Evolutionary conservation across 192 early-diverging fungal species (phyloP), one percentile per base, ranked within the genome.

Genomic region (Mortierella claussenii): DNA sequence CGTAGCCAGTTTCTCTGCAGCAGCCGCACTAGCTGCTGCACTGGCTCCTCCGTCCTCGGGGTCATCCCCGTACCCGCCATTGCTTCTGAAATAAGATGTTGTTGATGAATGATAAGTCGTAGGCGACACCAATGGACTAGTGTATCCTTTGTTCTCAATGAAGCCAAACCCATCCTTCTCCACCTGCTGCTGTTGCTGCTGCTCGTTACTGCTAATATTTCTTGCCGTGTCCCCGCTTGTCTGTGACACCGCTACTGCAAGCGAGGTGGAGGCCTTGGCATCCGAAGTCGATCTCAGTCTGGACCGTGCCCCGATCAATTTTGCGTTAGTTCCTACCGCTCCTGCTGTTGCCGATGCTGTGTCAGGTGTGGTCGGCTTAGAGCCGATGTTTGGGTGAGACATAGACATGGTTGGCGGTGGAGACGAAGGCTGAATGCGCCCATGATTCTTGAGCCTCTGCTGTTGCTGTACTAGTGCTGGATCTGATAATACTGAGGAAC

Each of bases 251-350:
- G 65, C 65, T 7, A 60, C 45, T 6, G 73, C 34, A 1, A 62
- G 45, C 17, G 64, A 76, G 0, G 65, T 51, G 2, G 73, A 55
- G 0, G 64, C 58, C 42, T 76, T 76, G 3, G 73, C 64, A 43
- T 76, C 73, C 6, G 73, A 76, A 4, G 59, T 62, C 13, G 73
- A 76, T 27, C 73, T 33, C 17, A 76, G 26, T n/a, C 65, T 60
- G 3, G 73, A 76, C 2, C 73, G 63, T 20, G 73, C 64, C 5
- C 54, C 31, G 20, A 76, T 47, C n/a, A 76, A 52, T 3, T 63
- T 55, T 42, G 73, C 40, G 23, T 60, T 65, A 6, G 42, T 40
- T 23, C 68, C 68, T 36, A 59, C 42, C 8, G 48, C 23, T 20
- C 20, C 2, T 24, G 45, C 52, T 27, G 18, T 8, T 24, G 45